phyloP scores from a whole-genome alignment of 2,329 filamentous ascomycete genomes.

The Sporothrix sp. region DNA sequence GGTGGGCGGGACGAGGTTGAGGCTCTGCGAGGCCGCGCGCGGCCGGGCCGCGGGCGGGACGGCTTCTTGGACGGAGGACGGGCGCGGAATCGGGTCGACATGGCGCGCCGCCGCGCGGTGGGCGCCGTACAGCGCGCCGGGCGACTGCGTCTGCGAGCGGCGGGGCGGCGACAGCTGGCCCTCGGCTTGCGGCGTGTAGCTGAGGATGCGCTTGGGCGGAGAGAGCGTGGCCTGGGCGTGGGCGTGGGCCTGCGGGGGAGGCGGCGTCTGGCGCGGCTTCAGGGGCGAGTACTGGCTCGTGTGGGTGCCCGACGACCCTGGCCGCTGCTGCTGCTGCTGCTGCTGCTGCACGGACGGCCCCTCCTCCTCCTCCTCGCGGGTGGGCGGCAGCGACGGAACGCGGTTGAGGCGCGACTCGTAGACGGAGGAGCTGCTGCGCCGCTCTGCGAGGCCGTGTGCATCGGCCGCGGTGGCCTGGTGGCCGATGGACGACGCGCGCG shows the following conservation, averaged over 20 bases:
- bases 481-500: constrained; percentile 17
- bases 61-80: constrained; percentile 43
- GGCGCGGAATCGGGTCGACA: constrained; percentile 39
- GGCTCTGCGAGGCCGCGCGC: constrained; percentile 43
- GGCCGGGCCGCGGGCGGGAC: constrained; percentile 28
- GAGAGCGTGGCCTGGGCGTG: constrained; percentile 38
- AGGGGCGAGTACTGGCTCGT: constrained; percentile 9
- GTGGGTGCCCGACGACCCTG: constrained; percentile 13
- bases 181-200: constrained; percentile 38
- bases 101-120: constrained; percentile 26
- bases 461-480: constrained; percentile 24
- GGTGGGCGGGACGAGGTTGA: constrained; percentile 52
- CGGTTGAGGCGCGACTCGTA: constrained; percentile 46
- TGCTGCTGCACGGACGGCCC: constrained; percentile 22
- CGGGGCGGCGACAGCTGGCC: constrained; percentile 43
- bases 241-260: constrained; percentile 26
- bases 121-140: constrained; percentile 35
- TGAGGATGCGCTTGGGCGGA: constrained; percentile 47
- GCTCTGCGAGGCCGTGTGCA: constrained; percentile 35
- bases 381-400: constrained; percentile 49
- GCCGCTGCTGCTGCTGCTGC: constrained; percentile 14
- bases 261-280: constrained; percentile 37
- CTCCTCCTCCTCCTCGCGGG: constrained; percentile 54
- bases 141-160: constrained; percentile 54
- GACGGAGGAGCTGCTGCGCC: constrained; percentile 40